Percentiles rank a stretch among this genome's conserved stretches.
phyloP scores from a whole-genome alignment of 345 rosid species.

The Salix udensis region DNA sequence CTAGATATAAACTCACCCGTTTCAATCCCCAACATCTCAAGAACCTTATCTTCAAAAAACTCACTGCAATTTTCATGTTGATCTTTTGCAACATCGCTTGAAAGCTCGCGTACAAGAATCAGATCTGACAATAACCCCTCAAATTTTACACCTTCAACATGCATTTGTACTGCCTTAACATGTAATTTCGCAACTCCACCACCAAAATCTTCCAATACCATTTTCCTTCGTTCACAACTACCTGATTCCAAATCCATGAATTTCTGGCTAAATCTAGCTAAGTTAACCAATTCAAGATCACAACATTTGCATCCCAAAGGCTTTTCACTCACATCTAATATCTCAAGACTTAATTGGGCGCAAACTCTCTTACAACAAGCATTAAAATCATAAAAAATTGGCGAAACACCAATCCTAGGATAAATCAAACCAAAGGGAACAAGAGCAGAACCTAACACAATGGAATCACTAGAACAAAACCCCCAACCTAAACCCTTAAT shows the following conservation, averaged over 20 bases:
- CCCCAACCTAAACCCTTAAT: conserved; percentile 83
- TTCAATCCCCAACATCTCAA: conserved; percentile 52
- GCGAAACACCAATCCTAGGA: conserved; percentile 52
- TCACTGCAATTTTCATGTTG: conserved; percentile 33
- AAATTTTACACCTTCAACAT: conserved; percentile 31
- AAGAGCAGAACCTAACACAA: conserved; percentile 55
- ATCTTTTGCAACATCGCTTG: conserved; percentile 26
- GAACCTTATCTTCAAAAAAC: conserved; percentile 55
- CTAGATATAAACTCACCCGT: conserved; percentile 37
- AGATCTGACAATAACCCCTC: conserved; percentile 36
- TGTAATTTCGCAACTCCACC: conserved; percentile 36
- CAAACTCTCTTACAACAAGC: conserved; percentile 17
- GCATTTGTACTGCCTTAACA: conserved; percentile 49
- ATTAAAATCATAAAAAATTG: conserved; percentile 17
- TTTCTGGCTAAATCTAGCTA: conserved; percentile 19
- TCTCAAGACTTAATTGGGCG: conserved; percentile 61
- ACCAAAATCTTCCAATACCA: conserved; percentile 28
- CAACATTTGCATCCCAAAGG: conserved; percentile 77
- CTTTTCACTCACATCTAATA: conserved; percentile 57
- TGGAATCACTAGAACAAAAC: conserved; percentile 61
- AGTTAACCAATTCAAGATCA: conserved; percentile 51
- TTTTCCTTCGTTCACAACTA: conserved; percentile 20
- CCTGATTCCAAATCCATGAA: conserved; percentile 16
- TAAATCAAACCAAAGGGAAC: conserved; percentile 82
- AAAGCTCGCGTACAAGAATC: conserved; percentile 44